phyloP scores from a whole-genome alignment of 2,329 filamentous ascomycete genomes.

The Ophiostoma tasmaniense region DNA sequence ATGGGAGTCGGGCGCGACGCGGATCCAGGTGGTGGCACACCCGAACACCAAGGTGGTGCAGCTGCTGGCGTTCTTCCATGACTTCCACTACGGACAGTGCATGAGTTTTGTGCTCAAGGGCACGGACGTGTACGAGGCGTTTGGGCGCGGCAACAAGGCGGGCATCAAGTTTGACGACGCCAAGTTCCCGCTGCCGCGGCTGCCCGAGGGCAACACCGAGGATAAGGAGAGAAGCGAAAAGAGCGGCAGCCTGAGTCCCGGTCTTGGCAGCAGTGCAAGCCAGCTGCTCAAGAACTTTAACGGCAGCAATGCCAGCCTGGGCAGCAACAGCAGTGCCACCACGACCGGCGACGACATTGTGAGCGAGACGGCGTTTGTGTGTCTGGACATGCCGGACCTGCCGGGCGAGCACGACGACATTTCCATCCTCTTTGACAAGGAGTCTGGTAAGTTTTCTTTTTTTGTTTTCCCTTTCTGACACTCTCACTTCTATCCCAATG shows the following conservation, averaged over 20 bases:
- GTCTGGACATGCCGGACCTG: slow-evolving; percentile 78
- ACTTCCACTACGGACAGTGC: slow-evolving; percentile 76
- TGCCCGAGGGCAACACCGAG: slow-evolving; percentile 33
- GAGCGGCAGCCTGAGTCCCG: slow-evolving; percentile 14
- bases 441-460: slow-evolving; percentile 51
- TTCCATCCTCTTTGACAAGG: slow-evolving; percentile 71
- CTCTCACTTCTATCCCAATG: too few relatives aligned
- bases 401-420: slow-evolving; percentile 92
- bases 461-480: slow-evolving; percentile 6
- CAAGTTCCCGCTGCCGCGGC: slow-evolving; percentile 74
- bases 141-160: slow-evolving; percentile 57
- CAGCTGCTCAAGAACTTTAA: slow-evolving; percentile 34
- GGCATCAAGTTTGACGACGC: slow-evolving; percentile 77
- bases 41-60: slow-evolving; percentile 63
- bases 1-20: slow-evolving; percentile 74
- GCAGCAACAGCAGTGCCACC: background rate
- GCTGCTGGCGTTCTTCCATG: slow-evolving; percentile 77
- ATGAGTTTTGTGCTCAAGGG: slow-evolving; percentile 83
- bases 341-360: slow-evolving; percentile 29
- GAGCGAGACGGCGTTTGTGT: slow-evolving; percentile 62
- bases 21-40: slow-evolving; percentile 69
- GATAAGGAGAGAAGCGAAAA: slow-evolving; percentile 28
- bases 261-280: background rate
- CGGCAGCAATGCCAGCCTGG: slow-evolving; percentile 13
- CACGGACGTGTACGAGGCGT: slow-evolving; percentile 72